Percentiles rank a stretch among this genome's conserved stretches.
These are phyloP conservation scores for Xylaria castorea DNA, from an alignment of 495 filamentous ascomycete species.

Conservation along the genomic window DNA sequence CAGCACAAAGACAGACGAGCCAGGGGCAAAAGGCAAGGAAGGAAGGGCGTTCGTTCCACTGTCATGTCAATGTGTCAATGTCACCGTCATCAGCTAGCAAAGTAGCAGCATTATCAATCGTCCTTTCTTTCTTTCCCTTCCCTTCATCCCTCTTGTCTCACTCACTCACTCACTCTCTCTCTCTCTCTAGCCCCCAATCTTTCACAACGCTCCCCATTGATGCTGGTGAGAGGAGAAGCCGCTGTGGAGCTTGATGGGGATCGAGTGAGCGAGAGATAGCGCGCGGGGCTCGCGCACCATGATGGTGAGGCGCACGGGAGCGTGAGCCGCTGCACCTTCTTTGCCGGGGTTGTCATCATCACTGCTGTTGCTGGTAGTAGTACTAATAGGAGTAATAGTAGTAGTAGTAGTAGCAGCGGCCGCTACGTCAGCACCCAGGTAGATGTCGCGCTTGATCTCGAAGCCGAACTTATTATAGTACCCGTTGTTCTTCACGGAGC, in stretches of 20 bases:
- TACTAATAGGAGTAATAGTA: neutral
- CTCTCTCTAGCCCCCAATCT: conserved; percentile 12
- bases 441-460: conserved; percentile 61
- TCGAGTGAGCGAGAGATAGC: conserved; percentile 39
- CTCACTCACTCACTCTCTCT: neutral
- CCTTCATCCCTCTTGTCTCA: conserved; percentile 1
- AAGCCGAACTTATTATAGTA: conserved; percentile 79
- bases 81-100: conserved; percentile 25
- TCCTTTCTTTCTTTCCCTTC: neutral
- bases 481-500: conserved; percentile 65
- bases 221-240: conserved; percentile 30
- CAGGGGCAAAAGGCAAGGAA: neutral
- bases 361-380: neutral
- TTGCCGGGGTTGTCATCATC: conserved; percentile 38
- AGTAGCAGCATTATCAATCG: conserved; percentile 24
- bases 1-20: conserved; percentile 4
- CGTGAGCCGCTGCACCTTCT: conserved; percentile 9
- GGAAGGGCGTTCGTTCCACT: conserved; percentile 2
- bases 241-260: conserved; percentile 44
- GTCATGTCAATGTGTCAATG: conserved; percentile 25
- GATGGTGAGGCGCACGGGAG: conserved; percentile 70
- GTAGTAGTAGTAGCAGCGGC: neutral
- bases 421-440: conserved; percentile 51
- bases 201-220: conserved; percentile 22
- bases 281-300: conserved; percentile 74